Conservation (phyloP, 2,329 filamentous ascomycete genomes). For the Coleophoma eucalyptorum region DNA sequence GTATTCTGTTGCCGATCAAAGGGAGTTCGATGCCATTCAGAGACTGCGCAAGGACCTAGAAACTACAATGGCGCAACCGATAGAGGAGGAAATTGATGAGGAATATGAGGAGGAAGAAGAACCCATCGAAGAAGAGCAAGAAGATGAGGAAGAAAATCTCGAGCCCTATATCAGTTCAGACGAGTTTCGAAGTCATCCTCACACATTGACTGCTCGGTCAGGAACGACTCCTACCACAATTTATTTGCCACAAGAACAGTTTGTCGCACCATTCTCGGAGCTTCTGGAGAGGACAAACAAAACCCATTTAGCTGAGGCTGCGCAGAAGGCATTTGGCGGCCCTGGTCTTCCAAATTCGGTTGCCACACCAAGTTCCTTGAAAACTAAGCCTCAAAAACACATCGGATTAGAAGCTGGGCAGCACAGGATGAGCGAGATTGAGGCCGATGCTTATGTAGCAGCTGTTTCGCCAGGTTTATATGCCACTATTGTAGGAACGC, state of each 20-base stretch:
- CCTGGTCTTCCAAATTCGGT: constrained; percentile 71
- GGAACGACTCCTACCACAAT: constrained; percentile 71
- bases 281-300: constrained; percentile 66
- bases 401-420: constrained; percentile 63
- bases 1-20: constrained; percentile 22
- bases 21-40: constrained; percentile 26
- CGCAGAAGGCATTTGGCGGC: constrained; percentile 75
- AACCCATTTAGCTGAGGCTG: constrained; percentile 70
- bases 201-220: constrained; percentile 72
- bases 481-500: constrained; percentile 59
- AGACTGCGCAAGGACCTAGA: constrained; percentile 27
- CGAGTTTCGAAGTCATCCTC: constrained; percentile 62
- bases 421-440: constrained; percentile 67
- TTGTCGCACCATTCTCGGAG: constrained; percentile 66
- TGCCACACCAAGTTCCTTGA: constrained; percentile 57
- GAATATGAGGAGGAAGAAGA: constrained; percentile 17
- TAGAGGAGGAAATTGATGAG: constrained; percentile 18
- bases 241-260: constrained; percentile 64
- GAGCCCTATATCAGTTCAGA: constrained; percentile 25
- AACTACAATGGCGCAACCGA: constrained; percentile 16
- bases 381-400: constrained; percentile 56
- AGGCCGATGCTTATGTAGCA: constrained; percentile 70
- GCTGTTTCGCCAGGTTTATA: constrained; percentile 69
- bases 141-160: constrained; percentile 18
- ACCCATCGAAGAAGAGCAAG: constrained; percentile 19